Evolutionary conservation across 1,139 yeast species (phyloP).

Genomic region (Diutina rugosa): DNA sequence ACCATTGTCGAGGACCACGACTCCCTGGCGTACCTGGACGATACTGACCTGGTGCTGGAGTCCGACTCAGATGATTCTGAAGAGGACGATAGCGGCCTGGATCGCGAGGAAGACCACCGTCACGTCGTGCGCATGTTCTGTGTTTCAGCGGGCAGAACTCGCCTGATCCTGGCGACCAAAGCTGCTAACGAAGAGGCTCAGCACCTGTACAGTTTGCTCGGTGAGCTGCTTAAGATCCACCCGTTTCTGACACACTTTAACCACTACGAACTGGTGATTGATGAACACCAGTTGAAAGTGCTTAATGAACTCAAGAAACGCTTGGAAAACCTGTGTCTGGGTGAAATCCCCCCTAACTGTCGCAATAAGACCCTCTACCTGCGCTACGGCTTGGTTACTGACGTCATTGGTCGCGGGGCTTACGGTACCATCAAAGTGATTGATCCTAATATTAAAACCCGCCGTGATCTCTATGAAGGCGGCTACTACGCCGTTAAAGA

Average conservation of each 20-base stretch:
- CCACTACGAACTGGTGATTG: conserved; percentile 37
- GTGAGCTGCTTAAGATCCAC: conserved; percentile 12
- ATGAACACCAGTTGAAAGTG: conserved; percentile 37
- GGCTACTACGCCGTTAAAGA: conserved; percentile 61
- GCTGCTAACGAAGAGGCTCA: conserved; percentile 23
- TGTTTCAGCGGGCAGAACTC: neutral
- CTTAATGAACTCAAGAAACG: conserved; percentile 23
- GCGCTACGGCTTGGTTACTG: conserved; percentile 71
- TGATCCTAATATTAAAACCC: conserved; percentile 35
- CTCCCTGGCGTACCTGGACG: neutral
- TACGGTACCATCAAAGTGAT: conserved; percentile 70
- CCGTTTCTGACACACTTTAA: conserved; percentile 12
- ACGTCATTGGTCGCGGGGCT: conserved; percentile 74
- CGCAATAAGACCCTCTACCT: conserved; percentile 25
- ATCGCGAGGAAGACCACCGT: conserved; percentile 11
- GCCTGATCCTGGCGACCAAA: conserved; percentile 9
- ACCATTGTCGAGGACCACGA: neutral
- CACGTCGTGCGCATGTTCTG: conserved; percentile 13
- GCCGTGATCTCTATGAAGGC: neutral
- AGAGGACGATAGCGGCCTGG: conserved; percentile 4
- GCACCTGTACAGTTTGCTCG: conserved; percentile 19
- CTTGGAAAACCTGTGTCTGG: conserved; percentile 8
- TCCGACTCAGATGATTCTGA: neutral
- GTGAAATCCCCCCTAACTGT: conserved; percentile 6
- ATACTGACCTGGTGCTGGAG: neutral